phyloP scores from a whole-genome alignment of 169 alveolate species.

The Plasmodium cynomolgi region DNA sequence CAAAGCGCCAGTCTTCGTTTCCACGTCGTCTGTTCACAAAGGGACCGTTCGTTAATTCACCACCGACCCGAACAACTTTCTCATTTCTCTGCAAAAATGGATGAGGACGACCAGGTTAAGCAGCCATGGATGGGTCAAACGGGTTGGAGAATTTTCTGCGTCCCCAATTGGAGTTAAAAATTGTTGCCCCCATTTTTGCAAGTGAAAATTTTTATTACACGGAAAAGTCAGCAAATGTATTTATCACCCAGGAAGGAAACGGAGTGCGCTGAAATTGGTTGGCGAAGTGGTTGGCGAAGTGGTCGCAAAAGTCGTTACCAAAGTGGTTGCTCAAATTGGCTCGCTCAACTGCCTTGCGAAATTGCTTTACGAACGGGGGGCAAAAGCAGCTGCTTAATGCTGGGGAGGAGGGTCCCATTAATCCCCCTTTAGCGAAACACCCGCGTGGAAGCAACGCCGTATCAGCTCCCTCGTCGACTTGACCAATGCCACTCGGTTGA shows the following conservation, averaged over 20 bases:
- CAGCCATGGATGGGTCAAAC: background rate
- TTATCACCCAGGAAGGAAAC: background rate
- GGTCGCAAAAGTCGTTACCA: too few species aligned
- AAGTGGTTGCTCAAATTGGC: too few species aligned
- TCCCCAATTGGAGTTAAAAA: background rate
- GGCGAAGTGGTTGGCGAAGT: background rate
- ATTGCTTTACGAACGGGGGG: background rate
- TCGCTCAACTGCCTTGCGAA: too few species aligned
- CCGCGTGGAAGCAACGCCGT: background rate
- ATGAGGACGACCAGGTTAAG: background rate
- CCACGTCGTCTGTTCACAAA: background rate
- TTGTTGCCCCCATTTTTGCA: background rate
- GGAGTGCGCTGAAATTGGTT: background rate
- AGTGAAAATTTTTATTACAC: background rate
- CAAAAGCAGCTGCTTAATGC: background rate
- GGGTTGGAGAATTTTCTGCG: background rate
- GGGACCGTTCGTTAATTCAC: background rate
- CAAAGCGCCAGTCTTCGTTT: background rate
- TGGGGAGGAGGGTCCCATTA: background rate
- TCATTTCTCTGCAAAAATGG: background rate
- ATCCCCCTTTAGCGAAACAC: background rate
- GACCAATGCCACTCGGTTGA: background rate
- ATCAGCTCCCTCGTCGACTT: background rate
- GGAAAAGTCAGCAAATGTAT: background rate
- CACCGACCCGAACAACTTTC: background rate